These are phyloP conservation scores for Ceratocystis papillata DNA, from an alignment of 2,329 filamentous ascomycete species.

Conservation along the genomic window DNA sequence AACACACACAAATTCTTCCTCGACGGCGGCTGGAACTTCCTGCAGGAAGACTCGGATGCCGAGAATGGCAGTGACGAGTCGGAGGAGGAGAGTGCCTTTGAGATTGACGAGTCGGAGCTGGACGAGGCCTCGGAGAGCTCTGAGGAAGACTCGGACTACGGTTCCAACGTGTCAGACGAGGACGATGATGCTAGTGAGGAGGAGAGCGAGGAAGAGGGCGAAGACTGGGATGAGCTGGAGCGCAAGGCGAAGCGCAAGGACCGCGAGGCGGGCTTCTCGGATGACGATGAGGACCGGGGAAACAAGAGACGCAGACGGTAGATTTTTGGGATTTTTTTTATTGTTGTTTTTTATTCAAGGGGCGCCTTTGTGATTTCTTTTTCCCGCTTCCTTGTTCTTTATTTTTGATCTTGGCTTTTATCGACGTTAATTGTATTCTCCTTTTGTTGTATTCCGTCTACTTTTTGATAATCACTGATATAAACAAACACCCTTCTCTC, in stretches of 20 bases:
- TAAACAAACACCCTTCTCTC: background rate
- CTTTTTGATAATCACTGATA: slow-evolving; percentile 9
- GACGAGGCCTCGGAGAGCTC: slow-evolving; percentile 66
- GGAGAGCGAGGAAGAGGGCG: slow-evolving; percentile 59
- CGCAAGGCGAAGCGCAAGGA: slow-evolving; percentile 82
- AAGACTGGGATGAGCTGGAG: slow-evolving; percentile 93
- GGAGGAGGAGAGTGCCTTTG: slow-evolving; percentile 75
- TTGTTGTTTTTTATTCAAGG: slow-evolving; percentile 14
- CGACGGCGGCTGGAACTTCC: slow-evolving; percentile 90
- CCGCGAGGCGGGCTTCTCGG: slow-evolving; percentile 52
- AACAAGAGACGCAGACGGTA: slow-evolving; percentile 42
- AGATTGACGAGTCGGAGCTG: slow-evolving; percentile 76
- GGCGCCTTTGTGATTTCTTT: slow-evolving; percentile 14
- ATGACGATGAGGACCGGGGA: slow-evolving; percentile 52
- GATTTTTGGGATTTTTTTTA: slow-evolving; percentile 21
- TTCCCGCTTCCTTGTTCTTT: slow-evolving; percentile 15
- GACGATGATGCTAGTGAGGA: slow-evolving; percentile 56
- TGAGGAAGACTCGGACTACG: slow-evolving; percentile 84
- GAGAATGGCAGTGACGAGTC: slow-evolving; percentile 68
- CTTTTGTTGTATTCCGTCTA: too few relatives aligned
- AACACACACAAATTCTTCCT: slow-evolving; percentile 92
- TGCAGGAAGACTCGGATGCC: slow-evolving; percentile 77
- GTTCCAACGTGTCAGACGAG: slow-evolving; percentile 75
- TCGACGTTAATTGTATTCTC: too few relatives aligned
- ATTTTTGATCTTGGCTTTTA: slow-evolving; percentile 7